Conservation (phyloP, 805 yeast species). For the Ogataea siamensis region DNA sequence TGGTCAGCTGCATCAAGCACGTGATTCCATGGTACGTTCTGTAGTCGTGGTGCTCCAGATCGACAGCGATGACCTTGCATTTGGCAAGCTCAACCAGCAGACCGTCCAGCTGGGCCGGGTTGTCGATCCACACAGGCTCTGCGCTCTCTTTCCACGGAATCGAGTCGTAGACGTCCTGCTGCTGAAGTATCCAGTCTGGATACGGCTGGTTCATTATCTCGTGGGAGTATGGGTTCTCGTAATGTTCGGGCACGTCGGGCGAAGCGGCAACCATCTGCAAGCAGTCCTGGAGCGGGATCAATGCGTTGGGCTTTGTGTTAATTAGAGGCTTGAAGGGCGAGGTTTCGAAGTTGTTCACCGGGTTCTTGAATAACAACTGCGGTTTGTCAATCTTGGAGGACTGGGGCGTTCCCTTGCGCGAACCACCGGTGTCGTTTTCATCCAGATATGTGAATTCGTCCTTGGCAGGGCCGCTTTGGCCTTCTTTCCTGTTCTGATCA, state of each 20-base stretch:
- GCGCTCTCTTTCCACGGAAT: constrained; percentile 58
- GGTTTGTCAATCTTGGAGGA: constrained; percentile 50
- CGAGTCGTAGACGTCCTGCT: constrained; percentile 46
- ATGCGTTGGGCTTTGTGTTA: constrained; percentile 67
- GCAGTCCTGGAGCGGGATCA: constrained; percentile 54
- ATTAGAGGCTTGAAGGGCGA: constrained; percentile 78
- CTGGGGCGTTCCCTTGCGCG: constrained; percentile 12
- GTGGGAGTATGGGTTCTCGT: constrained; percentile 73
- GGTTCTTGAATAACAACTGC: constrained; percentile 54
- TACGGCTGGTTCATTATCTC: constrained; percentile 74
- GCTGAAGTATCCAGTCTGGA: constrained; percentile 53
- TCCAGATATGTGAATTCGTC: constrained; percentile 49
- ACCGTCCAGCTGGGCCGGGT: constrained; percentile 44
- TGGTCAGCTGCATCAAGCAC: constrained; percentile 89
- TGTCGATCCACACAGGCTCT: constrained; percentile 71
- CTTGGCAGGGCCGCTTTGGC: constrained; percentile 12
- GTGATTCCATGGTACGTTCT: constrained; percentile 89
- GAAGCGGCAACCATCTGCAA: constrained; percentile 36
- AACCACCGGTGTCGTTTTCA: constrained; percentile 42
- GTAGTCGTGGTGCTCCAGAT: constrained; percentile 93
- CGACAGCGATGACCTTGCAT: constrained; percentile 77
- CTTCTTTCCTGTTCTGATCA: constrained; percentile 41
- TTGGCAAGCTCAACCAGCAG: constrained; percentile 55
- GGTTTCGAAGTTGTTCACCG: constrained; percentile 62
- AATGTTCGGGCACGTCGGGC: constrained; percentile 53